Percentiles rank a stretch among this genome's conserved stretches.
Conservation (phyloP, 805 yeast species). For the Danielia reshetovae region DNA sequence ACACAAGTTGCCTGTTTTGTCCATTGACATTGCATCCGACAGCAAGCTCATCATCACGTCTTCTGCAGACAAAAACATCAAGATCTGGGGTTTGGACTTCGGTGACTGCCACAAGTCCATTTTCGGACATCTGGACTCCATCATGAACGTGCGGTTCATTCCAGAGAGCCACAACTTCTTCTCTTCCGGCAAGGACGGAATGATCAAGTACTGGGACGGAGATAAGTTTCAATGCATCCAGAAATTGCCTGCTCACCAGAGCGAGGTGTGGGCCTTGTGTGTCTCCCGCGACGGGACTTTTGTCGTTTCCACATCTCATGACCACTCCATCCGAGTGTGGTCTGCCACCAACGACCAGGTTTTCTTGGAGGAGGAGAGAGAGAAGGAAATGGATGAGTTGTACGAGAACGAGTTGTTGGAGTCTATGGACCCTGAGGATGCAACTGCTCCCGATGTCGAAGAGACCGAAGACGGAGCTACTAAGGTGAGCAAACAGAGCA, state of each 20-base stretch:
- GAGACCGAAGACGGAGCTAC: conserved; percentile 51
- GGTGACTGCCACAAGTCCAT: conserved; percentile 98
- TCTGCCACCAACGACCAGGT: conserved; percentile 89
- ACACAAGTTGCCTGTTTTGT: conserved; percentile 91
- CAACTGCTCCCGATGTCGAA: conserved; percentile 27
- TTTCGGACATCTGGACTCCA: conserved; percentile 95
- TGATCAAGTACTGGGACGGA: conserved; percentile 97
- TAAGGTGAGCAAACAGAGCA: conserved; percentile 74
- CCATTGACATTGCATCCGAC: conserved; percentile 87
- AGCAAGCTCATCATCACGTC: conserved; percentile 85
- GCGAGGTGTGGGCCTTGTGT: conserved; percentile 93
- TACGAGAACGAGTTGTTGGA: conserved; percentile 78
- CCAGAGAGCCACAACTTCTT: conserved; percentile 88
- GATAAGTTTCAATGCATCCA: conserved; percentile 94
- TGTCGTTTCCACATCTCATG: conserved; percentile 84
- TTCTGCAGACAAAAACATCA: conserved; percentile 95
- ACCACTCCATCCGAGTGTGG: conserved; percentile 93
- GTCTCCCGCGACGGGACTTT: conserved; percentile 67
- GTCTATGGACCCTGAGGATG: conserved; percentile 58
- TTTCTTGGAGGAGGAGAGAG: conserved; percentile 95
- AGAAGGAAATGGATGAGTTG: conserved; percentile 88
- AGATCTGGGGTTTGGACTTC: conserved; percentile 97
- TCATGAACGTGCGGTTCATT: conserved; percentile 81
- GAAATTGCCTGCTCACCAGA: conserved; percentile 74
- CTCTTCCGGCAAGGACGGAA: conserved; percentile 84